phyloP scores from a whole-genome alignment of 2,329 filamentous ascomycete genomes.

The Xylariales sp. region DNA sequence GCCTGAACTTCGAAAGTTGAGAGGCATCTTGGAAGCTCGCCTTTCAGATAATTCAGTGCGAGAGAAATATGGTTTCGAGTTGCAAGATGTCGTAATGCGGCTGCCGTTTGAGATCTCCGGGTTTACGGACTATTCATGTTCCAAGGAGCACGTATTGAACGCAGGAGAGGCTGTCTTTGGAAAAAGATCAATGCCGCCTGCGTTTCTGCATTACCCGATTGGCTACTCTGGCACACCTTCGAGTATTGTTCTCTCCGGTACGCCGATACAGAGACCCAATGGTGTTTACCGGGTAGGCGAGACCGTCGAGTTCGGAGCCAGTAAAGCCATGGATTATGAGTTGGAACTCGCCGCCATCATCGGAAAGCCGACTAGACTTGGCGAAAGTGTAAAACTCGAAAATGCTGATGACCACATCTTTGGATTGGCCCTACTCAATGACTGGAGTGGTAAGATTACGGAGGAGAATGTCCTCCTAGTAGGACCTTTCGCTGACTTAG shows the following conservation, averaged over 20 bases:
- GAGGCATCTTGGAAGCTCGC: slow-evolving; percentile 13
- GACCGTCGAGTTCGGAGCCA: slow-evolving; percentile 18
- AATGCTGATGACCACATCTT: slow-evolving; percentile 57
- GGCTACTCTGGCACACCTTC: slow-evolving; percentile 16
- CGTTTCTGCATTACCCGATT: slow-evolving; percentile 16
- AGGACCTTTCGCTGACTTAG: not conserved
- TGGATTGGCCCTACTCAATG: slow-evolving; percentile 58
- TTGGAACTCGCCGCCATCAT: slow-evolving; percentile 41
- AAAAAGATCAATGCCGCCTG: slow-evolving; percentile 14
- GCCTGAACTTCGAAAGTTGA: slow-evolving; percentile 15
- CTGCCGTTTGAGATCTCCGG: slow-evolving; percentile 51
- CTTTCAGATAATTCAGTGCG: slow-evolving; percentile 14
- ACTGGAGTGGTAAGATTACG: slow-evolving; percentile 44
- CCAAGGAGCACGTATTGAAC: slow-evolving; percentile 48
- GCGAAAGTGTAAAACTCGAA: slow-evolving; percentile 32
- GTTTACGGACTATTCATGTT: slow-evolving; percentile 56
- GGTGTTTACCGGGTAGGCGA: slow-evolving; percentile 15
- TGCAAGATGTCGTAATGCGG: slow-evolving; percentile 42
- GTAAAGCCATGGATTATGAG: slow-evolving; percentile 35
- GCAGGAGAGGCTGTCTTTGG: slow-evolving; percentile 28
- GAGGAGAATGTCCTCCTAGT: not conserved
- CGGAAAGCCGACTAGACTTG: slow-evolving; percentile 33
- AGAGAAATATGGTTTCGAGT: slow-evolving; percentile 19
- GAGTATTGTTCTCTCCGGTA: slow-evolving; percentile 21
- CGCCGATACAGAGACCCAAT: slow-evolving; percentile 19